A percentile compares a stretch with the other conserved stretches of the same genome.
Conservation (phyloP, 495 filamentous ascomycete species). For the Paragyromitra xinjiangensis region DNA sequence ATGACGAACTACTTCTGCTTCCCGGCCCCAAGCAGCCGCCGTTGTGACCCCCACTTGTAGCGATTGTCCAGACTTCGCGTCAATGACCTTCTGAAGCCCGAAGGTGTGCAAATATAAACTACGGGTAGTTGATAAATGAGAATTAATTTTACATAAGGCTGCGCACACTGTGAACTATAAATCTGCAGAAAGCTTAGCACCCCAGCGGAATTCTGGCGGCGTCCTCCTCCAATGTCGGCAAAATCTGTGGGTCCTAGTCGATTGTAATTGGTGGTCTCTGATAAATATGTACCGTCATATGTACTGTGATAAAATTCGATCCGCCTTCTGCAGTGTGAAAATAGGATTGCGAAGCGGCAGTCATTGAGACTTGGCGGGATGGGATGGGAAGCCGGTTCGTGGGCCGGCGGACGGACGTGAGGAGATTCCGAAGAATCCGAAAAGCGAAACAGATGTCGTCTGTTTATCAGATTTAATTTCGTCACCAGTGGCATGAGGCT, state of each 20-base stretch:
- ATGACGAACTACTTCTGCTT: slow-evolving; percentile 23
- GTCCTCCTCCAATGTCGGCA: slow-evolving; percentile 38
- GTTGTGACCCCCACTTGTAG: neutral
- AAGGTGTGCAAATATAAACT: slow-evolving; percentile 13
- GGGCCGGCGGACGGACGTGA: slow-evolving; percentile 20
- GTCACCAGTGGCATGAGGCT: slow-evolving; percentile 12
- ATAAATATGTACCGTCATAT: slow-evolving; percentile 27
- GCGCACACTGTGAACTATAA: slow-evolving; percentile 14
- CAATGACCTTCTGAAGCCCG: slow-evolving; percentile 13
- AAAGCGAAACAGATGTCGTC: neutral
- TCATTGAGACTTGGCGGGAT: slow-evolving; percentile 1
- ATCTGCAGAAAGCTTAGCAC: slow-evolving; percentile 48
- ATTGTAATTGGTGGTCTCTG: slow-evolving; percentile 30
- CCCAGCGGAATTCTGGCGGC: slow-evolving; percentile 13
- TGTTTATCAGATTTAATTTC: slow-evolving; percentile 24
- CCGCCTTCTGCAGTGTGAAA: slow-evolving; percentile 29
- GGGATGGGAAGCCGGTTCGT: slow-evolving; percentile 42
- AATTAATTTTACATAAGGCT: slow-evolving; percentile 50
- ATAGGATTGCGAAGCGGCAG: slow-evolving; percentile 13
- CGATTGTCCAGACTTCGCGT: slow-evolving; percentile 8
- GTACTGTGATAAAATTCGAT: slow-evolving; percentile 26
- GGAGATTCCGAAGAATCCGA: slow-evolving; percentile 31
- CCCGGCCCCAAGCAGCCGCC: slow-evolving; percentile 21
- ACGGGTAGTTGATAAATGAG: slow-evolving; percentile 22
- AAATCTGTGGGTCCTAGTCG: slow-evolving; percentile 29